Conservation (phyloP, 352 stramenopile genomes). For the Phytophthora cajani region DNA sequence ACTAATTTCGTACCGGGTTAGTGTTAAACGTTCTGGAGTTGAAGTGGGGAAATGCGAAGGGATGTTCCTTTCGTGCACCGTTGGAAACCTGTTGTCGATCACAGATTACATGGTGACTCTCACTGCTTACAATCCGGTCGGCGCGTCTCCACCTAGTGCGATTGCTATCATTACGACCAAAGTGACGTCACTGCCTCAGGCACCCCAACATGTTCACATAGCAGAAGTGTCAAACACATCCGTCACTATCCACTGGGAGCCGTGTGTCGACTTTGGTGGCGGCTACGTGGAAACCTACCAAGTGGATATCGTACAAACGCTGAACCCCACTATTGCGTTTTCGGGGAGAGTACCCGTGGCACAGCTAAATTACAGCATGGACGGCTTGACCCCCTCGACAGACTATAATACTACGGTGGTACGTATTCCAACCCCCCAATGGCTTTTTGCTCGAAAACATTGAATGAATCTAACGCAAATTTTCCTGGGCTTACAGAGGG, state of each 20-base stretch:
- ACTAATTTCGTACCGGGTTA: conserved; percentile 49
- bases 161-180: conserved; percentile 31
- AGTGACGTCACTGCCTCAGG: conserved; percentile 34
- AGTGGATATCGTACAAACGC: conserved; percentile 29
- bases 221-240: conserved; percentile 20
- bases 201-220: conserved; percentile 37
- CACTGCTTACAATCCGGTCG: conserved; percentile 45
- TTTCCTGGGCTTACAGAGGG: conserved; percentile 24
- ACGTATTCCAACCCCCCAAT: conserved; percentile 14
- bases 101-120: conserved; percentile 55
- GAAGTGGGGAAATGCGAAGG: conserved; percentile 49
- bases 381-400: conserved; percentile 25
- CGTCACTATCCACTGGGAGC: conserved; percentile 44
- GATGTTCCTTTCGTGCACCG: conserved; percentile 46
- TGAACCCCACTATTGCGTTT: conserved; percentile 2
- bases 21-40: conserved; percentile 18
- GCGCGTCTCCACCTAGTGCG: conserved; percentile 36
- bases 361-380: conserved; percentile 30
- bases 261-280: conserved; percentile 55
- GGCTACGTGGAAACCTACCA: conserved; percentile 48
- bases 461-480: not conserved
- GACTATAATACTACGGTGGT: conserved; percentile 61
- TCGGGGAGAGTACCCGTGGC: conserved; percentile 21
- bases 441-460: not conserved
- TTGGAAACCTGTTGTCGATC: conserved; percentile 47